These are phyloP conservation scores for Erodium trifolium DNA, from an alignment of 441 rosid genomes.

Conservation along the genomic window DNA sequence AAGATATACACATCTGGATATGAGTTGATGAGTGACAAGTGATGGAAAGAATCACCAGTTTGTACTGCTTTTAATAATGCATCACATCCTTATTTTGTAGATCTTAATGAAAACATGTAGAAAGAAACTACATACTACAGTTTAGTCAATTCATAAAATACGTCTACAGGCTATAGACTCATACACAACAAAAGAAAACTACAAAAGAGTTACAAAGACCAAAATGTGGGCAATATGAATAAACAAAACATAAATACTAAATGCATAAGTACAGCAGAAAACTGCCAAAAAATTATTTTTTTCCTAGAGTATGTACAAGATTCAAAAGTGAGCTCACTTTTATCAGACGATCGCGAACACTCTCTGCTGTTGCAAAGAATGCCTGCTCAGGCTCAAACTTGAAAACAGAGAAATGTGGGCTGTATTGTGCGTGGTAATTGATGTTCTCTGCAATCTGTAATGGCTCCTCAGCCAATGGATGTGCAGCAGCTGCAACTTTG, in stretches of 20 bases:
- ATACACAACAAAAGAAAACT: neutral
- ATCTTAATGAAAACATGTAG: neutral
- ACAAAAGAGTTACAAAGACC: neutral
- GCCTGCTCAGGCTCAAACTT: constrained; percentile 92
- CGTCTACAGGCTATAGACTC: neutral
- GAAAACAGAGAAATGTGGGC: constrained; percentile 89
- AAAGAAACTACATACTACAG: neutral
- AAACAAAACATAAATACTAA: neutral
- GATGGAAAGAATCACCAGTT: constrained; percentile 2
- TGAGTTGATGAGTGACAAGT: neutral
- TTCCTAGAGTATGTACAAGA: neutral
- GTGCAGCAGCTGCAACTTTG: constrained; percentile 43
- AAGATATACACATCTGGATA: too few species aligned
- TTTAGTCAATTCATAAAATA: neutral
- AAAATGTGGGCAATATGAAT: too few species aligned
- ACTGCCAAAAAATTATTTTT: neutral
- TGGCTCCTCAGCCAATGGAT: constrained; percentile 53
- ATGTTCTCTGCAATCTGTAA: constrained; percentile 71
- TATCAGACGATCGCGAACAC: constrained; percentile 86
- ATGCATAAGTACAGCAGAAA: neutral
- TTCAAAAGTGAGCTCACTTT: constrained; percentile 33
- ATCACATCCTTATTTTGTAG: neutral
- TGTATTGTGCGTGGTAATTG: constrained; percentile 63
- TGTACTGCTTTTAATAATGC: neutral
- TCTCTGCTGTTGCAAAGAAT: constrained; percentile 75